Base-by-base conservation (phyloP, 1,284 basidiomycete species). In the Violaceomyces palustris region DNA sequence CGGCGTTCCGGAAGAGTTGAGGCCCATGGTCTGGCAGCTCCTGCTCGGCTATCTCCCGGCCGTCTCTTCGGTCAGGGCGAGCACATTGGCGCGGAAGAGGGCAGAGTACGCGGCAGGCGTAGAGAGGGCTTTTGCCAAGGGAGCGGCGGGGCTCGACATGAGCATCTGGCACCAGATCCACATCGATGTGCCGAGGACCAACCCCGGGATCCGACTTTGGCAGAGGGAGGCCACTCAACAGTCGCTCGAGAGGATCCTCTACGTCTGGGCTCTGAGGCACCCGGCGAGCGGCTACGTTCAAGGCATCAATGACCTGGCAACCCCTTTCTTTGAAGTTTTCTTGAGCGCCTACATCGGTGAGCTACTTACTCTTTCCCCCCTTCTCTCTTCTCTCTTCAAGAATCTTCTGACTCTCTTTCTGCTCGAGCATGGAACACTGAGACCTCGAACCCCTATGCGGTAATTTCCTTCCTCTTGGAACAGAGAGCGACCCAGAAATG, bases 11-110 rank as follows among this genome's bases (percentile, higher is more conserved):
- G 74, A 76, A 36, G 87, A 91, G 64, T 78, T 99, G 18, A 81
- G 94, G 30, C 88, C 92, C 0, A 81, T 94, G 64, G 87, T 86
- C 11, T 99, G 94, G 94, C 90, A 90, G 69, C 78, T 97, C 45
- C 79, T 99, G 25, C 81, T 98, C 32, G 69, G 69, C 27, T 97
- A 98, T 74, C 80, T 96, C 17, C 93, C 94, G 0, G 78, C 93
- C 8, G 85, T 88, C 1, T 81, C 82, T 3, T 82, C 85, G n/a
- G 78, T 87, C 2, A 85, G 93, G 9, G 72, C 83, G 14, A 77
- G 82, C 0, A 88, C 87, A 0, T 79, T 98, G 12, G 79, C 83
- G 25, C 81, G 92, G 31, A 99, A 98, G 77, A 83, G 93, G 36
- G 83, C 84, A 57, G 93, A 98, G 74, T 98, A 98, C 69, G 80